Evolutionary conservation across 2,329 filamentous ascomycete genomes (phyloP).

Genomic region (Fusarium nurragi): DNA sequence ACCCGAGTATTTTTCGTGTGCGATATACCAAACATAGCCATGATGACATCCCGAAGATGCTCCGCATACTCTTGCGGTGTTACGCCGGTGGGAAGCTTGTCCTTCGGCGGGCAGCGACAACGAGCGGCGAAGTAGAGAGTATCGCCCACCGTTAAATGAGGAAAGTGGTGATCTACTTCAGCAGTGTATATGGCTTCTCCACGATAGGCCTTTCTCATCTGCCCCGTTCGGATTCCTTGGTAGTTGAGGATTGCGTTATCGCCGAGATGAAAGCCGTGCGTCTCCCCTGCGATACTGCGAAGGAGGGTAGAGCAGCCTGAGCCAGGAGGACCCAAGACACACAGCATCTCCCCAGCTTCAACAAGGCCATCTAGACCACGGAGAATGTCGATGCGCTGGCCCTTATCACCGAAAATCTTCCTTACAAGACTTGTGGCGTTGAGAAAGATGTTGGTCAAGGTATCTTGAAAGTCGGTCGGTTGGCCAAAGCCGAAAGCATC

Average conservation of each 20-base stretch:
- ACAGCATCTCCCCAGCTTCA: conserved; percentile 74
- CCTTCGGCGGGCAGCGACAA: conserved; percentile 64
- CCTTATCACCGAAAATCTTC: conserved; percentile 60
- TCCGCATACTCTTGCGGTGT: conserved; percentile 60
- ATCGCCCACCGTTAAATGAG: conserved; percentile 76
- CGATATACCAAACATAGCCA: conserved; percentile 75
- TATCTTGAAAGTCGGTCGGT: conserved; percentile 73
- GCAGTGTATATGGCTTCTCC: conserved; percentile 86
- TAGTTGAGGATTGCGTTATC: conserved; percentile 78
- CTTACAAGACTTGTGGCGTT: conserved; percentile 54
- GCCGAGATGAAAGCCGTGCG: conserved; percentile 77
- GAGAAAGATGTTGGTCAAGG: conserved; percentile 66
- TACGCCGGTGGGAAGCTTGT: conserved; percentile 65
- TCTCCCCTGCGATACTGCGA: conserved; percentile 82
- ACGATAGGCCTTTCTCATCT: conserved; percentile 78
- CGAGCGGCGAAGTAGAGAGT: conserved; percentile 78
- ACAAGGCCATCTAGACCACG: conserved; percentile 71
- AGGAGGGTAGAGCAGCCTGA: conserved; percentile 81
- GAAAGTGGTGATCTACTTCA: conserved; percentile 82
- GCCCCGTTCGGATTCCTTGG: conserved; percentile 67
- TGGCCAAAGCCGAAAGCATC: conserved; percentile 72
- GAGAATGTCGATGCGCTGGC: conserved; percentile 70
- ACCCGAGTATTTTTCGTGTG: conserved; percentile 75
- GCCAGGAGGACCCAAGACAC: conserved; percentile 74
- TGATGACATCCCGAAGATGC: conserved; percentile 72